Conservation (phyloP, 148 eudicot species). For the Cornus kousa region DNA sequence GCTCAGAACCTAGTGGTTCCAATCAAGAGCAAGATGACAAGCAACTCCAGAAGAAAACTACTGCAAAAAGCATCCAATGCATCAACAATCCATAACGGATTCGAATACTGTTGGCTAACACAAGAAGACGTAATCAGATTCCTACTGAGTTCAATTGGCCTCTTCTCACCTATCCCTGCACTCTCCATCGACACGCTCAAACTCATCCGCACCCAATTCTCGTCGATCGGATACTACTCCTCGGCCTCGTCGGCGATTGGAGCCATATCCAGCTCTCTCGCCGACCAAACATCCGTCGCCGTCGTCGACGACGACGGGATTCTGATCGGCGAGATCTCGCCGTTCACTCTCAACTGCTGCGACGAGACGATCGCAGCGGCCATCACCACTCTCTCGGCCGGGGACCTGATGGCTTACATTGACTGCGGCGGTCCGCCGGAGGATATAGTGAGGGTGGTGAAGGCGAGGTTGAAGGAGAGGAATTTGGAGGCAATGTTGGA, state of each 20-base stretch:
- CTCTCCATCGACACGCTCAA: conserved; percentile 54
- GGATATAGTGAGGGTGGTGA: conserved; percentile 53
- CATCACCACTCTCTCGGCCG: conserved; percentile 57
- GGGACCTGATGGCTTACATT: conserved; percentile 77
- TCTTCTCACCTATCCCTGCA: conserved; percentile 57
- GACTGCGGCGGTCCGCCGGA: conserved; percentile 82
- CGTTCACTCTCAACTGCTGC: conserved; percentile 49
- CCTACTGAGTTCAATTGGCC: conserved; percentile 62
- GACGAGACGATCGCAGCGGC: conserved; percentile 66
- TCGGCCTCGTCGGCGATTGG: conserved; percentile 48
- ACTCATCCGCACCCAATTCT: conserved; percentile 46
- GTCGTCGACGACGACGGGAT: conserved; percentile 55
- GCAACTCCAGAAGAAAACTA: conserved; percentile 35
- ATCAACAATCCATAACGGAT: conserved; percentile 41
- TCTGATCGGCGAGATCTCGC: conserved; percentile 78
- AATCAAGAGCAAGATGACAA: conserved; percentile 30
- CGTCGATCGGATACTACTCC: conserved; percentile 46
- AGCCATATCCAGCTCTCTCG: conserved; percentile 43
- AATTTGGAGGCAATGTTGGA: conserved; percentile 51
- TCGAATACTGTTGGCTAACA: conserved; percentile 78
- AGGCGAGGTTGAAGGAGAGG: conserved; percentile 46
- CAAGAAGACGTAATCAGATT: conserved; percentile 79
- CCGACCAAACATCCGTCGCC: conserved; percentile 58
- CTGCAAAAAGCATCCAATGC: conserved; percentile 18
- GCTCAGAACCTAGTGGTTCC: conserved; percentile 81